Percentiles rank a stretch among this genome's conserved stretches.
phyloP scores from a whole-genome alignment of 805 yeast genomes.

The Jamesozyma spencerorum region DNA sequence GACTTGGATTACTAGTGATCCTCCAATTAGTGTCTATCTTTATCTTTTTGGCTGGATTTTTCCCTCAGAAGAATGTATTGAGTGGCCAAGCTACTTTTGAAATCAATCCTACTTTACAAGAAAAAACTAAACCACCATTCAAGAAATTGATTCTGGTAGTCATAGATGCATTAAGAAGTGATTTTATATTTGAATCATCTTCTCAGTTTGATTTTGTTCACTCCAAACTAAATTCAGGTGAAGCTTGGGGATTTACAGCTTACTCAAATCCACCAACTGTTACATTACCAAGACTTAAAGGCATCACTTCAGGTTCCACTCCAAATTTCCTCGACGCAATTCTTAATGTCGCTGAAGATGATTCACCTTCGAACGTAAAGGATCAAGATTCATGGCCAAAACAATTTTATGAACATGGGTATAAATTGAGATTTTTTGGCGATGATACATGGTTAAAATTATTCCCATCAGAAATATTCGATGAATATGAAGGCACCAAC shows the following conservation, averaged over 20 bases:
- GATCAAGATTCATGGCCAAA: conserved; percentile 82
- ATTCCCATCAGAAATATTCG: conserved; percentile 58
- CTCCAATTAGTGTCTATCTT: conserved; percentile 46
- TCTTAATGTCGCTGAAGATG: conserved; percentile 85
- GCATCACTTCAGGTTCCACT: conserved; percentile 88
- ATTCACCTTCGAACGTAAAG: conserved; percentile 54
- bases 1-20: conserved; percentile 6
- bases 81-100: conserved; percentile 44
- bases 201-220: conserved; percentile 68
- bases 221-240: conserved; percentile 48
- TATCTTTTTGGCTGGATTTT: conserved; percentile 72
- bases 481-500: conserved; percentile 71
- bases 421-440: conserved; percentile 72
- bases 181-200: conserved; percentile 59
- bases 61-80: conserved; percentile 77
- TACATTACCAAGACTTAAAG: conserved; percentile 86
- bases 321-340: conserved; percentile 93
- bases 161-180: conserved; percentile 87
- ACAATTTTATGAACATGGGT: conserved; percentile 40
- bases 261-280: conserved; percentile 94
- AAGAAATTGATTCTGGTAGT: conserved; percentile 70
- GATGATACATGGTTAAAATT: conserved; percentile 97
- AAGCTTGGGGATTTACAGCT: conserved; percentile 84
- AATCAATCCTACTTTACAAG: conserved; percentile 27
- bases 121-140: conserved; percentile 35